Percentiles rank a stretch among this genome's conserved stretches.
These are phyloP conservation scores for Colletotrichum tamarilloi DNA, from an alignment of 2,329 filamentous ascomycete species.

Conservation along the genomic window DNA sequence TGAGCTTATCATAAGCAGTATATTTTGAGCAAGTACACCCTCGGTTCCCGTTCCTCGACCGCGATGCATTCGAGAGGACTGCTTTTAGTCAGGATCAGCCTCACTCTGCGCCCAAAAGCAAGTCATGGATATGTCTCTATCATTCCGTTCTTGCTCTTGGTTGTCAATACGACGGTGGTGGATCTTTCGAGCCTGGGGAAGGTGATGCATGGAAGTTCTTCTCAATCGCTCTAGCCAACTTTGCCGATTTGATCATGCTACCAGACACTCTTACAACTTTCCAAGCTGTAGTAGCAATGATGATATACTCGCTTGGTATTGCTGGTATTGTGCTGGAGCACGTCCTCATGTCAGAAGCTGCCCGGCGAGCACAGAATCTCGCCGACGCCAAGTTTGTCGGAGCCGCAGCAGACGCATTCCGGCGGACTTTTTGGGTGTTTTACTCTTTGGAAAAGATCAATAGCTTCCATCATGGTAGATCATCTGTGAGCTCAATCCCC, in stretches of 20 bases:
- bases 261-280: constrained; percentile 45
- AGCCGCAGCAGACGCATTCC: constrained; percentile 36
- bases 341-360: constrained; percentile 45
- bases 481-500: constrained; percentile 43
- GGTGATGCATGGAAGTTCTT: constrained; percentile 39
- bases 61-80: constrained; percentile 23
- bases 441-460: constrained; percentile 51
- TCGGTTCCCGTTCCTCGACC: constrained; percentile 49
- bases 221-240: constrained; percentile 39
- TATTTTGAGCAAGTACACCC: constrained; percentile 51
- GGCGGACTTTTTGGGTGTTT: constrained; percentile 52
- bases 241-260: constrained; percentile 46
- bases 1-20: constrained; percentile 37
- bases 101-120: neutral
- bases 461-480: constrained; percentile 44
- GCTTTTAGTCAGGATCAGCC: constrained; percentile 10
- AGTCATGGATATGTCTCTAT: constrained; percentile 48
- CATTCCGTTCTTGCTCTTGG: constrained; percentile 46
- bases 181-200: constrained; percentile 34
- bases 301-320: constrained; percentile 42
- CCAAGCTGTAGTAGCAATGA: constrained; percentile 46
- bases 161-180: constrained; percentile 44
- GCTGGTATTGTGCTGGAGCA: constrained; percentile 39
- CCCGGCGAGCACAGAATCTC: constrained; percentile 44
- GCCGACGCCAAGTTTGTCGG: constrained; percentile 38